Percentiles rank a stretch among this genome's conserved stretches.
phyloP scores from a whole-genome alignment of 1,139 yeast species.

The Pichia sp. region DNA sequence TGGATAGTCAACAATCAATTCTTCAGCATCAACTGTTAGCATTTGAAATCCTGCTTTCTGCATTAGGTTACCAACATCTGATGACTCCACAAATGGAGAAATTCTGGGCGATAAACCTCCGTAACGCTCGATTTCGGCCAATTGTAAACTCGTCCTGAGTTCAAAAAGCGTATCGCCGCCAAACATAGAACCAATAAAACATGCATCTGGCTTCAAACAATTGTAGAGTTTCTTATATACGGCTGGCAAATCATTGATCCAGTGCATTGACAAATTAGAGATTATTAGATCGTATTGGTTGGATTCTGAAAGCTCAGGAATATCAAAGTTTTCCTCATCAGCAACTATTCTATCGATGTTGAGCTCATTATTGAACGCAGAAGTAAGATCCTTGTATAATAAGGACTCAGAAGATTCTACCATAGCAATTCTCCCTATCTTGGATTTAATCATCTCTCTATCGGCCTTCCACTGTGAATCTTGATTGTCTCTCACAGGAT shows the following conservation, averaged over 20 bases:
- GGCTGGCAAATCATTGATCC: slow-evolving; percentile 80
- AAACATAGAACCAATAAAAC: slow-evolving; percentile 77
- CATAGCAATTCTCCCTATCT: slow-evolving; percentile 60
- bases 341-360: slow-evolving; percentile 47
- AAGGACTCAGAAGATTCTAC: slow-evolving; percentile 58
- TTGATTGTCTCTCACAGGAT: slow-evolving; percentile 23
- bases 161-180: slow-evolving; percentile 85
- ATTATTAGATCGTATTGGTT: slow-evolving; percentile 67
- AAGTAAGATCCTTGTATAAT: slow-evolving; percentile 47
- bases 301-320: slow-evolving; percentile 35
- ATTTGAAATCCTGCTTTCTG: slow-evolving; percentile 75
- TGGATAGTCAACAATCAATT: slow-evolving; percentile 79
- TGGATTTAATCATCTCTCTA: slow-evolving; percentile 45
- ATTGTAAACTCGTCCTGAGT: slow-evolving; percentile 70
- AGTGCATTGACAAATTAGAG: slow-evolving; percentile 71
- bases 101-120: slow-evolving; percentile 81
- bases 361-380: slow-evolving; percentile 41
- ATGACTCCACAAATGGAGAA: slow-evolving; percentile 75
- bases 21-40: slow-evolving; percentile 82
- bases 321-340: slow-evolving; percentile 63
- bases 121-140: slow-evolving; percentile 74
- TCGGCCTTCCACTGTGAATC: slow-evolving; percentile 46
- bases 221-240: slow-evolving; percentile 53
- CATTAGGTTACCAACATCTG: slow-evolving; percentile 70
- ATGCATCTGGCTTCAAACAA: slow-evolving; percentile 75